A percentile compares a stretch with the other conserved stretches of the same genome.
Evolutionary conservation across 352 stramenopile genomes (phyloP).

Genomic region (Discostella stelligera): DNA sequence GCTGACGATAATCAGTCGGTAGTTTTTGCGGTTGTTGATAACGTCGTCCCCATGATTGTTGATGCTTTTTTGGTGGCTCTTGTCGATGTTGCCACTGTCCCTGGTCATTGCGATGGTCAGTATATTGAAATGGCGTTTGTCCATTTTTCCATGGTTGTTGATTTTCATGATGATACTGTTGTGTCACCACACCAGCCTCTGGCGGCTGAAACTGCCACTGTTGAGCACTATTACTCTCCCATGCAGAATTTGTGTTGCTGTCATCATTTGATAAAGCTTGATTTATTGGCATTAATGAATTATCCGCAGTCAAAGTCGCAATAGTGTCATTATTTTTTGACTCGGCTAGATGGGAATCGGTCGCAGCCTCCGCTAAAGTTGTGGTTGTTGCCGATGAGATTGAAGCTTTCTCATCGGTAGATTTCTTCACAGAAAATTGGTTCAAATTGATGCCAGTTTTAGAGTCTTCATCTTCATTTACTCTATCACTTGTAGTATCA

Average conservation of each 20-base stretch:
- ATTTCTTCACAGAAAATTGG: neutral
- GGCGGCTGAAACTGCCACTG: neutral
- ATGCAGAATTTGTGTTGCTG: neutral
- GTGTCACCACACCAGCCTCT: neutral
- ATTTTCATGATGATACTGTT: neutral
- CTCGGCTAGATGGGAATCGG: neutral
- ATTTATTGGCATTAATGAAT: neutral
- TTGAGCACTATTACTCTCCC: neutral
- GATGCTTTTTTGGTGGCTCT: neutral
- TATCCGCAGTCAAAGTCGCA: neutral
- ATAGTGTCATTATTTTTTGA: neutral
- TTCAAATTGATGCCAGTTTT: neutral
- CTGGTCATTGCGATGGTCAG: neutral
- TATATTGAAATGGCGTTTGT: slow-evolving; percentile 12
- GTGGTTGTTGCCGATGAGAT: neutral
- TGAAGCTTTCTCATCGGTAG: neutral
- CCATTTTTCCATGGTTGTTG: slow-evolving; percentile 2
- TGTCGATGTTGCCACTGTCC: slow-evolving; percentile 7
- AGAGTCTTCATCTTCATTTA: neutral
- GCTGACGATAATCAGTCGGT: slow-evolving; percentile 18
- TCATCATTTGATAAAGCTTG: neutral
- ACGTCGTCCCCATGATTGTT: slow-evolving; percentile 8
- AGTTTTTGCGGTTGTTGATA: slow-evolving; percentile 16
- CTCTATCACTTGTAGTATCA: neutral
- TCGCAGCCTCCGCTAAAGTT: neutral